Conservation (phyloP, 345 rosid genomes). For the Sapria himalayana region DNA sequence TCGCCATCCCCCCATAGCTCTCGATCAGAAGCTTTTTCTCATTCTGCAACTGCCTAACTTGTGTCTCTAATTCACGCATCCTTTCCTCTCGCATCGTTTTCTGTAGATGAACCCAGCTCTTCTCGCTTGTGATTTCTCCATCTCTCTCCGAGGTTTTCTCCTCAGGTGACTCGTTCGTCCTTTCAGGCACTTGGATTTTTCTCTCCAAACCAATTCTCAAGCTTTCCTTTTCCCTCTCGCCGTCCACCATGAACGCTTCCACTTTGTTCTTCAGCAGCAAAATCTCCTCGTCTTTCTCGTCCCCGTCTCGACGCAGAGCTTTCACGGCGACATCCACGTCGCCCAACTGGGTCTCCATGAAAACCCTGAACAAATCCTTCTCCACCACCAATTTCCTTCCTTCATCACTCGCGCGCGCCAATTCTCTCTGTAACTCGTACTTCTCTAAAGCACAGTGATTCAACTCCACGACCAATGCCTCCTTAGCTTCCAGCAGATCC, state of each 20-base stretch:
- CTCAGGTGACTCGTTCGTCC: no score
- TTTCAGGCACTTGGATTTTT: no score
- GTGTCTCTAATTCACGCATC: slow-evolving; percentile 13
- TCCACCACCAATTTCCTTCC: slow-evolving; percentile 24
- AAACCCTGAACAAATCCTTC: slow-evolving; percentile 14
- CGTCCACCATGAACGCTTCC: slow-evolving; percentile 9
- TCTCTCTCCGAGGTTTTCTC: no score
- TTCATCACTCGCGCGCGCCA: slow-evolving; percentile 18
- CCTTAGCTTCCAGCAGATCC: slow-evolving; percentile 18
- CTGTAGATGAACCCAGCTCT: no score
- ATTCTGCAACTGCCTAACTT: slow-evolving; percentile 12
- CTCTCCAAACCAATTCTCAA: slow-evolving; percentile 16
- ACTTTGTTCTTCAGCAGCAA: slow-evolving; percentile 16
- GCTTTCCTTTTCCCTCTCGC: slow-evolving; percentile 18
- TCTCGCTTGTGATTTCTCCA: no score
- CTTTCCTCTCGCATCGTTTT: slow-evolving; percentile 17
- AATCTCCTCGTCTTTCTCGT: slow-evolving; percentile 18
- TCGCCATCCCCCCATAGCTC: no score
- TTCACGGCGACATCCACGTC: slow-evolving; percentile 18
- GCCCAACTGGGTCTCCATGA: slow-evolving; percentile 18
- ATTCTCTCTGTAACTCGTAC: slow-evolving; percentile 15
- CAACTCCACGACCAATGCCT: slow-evolving; percentile 27
- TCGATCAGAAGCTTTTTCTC: slow-evolving; percentile 12
- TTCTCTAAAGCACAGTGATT: slow-evolving; percentile 10
- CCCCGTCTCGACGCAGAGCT: slow-evolving; percentile 14